Evolutionary conservation across 1,139 yeast genomes (phyloP), one percentile per base, ranked within the genome.

Genomic region (Magnusiomyces paraingens): DNA sequence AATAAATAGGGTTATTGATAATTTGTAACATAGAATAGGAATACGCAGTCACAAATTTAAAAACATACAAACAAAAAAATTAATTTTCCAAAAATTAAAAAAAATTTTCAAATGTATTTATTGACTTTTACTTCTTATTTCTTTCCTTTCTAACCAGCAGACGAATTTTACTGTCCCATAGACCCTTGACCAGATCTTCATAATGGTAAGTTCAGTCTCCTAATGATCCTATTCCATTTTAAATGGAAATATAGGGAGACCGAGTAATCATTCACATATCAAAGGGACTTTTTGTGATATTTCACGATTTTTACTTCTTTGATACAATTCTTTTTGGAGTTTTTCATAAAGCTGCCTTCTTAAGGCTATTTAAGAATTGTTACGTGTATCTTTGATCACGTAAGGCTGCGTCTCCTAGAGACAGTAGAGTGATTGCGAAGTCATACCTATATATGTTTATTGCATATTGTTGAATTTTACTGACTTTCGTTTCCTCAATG

Each of bases 401-500:
- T 40, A 20, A 26, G 54, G 58, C 58, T 56, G 58, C 51, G 36
- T 47, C 56, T 53, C 56, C 46, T 52, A 51, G 66, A 64, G 66
- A 65, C 69, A 64, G 69, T 66, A 66, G 69, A 66, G 69, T 61
- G 65, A 62, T 61, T 61, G 56, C 61, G 59, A 52, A 39, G 55
- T 50, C 55, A 22, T 38, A 35, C 32, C 44, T 39, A 38, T 50
- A 49, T 39, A 52, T 49, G 42, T 53, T 51, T n/a, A n/a, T 54
- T 55, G 17, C 40, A 36, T 50, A 53, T 40, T 46, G 43, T 22
- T 43, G 47, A 32, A 17, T 38, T 26, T 26, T 52, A 59, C 68
- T 66, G 64, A 66, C 68, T 64, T 36, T 65, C 65, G 65, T 66
- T 70, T 66, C 73, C 85, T 84, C 88, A 81, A 84, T 85, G 91